Base-by-base conservation (phyloP, 805 yeast genomes). In the Pichia occidentalis region DNA sequence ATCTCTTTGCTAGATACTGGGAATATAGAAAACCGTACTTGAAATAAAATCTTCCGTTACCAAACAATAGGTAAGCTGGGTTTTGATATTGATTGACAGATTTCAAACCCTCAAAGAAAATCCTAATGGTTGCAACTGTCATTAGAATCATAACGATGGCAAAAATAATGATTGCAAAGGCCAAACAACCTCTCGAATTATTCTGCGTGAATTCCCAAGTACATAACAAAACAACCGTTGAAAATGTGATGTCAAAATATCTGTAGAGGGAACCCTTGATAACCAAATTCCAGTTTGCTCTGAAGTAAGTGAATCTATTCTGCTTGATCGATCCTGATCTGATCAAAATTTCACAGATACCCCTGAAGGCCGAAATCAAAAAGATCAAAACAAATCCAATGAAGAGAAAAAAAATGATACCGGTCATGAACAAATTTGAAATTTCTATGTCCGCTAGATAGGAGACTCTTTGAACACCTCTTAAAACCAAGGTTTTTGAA, bases 381-480 rank as follows among this genome's bases (percentile, higher is more conserved):
- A 70, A 75, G 34, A 74, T 66, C 54, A 75, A 68, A 26, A 72
- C 75, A 55, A 73, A 85, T 13, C 74, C 79, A 60, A 76, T 82
- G 60, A 92, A 82, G 13, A 92, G 60, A 56, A 87, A 83, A 59
- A 88, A 85, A 8, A 82, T 80, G 29, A 86, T 75, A 38, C 88
- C 85, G 0, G 98, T 92, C 64, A 88, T 67, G 60, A 87, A 92
- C 41, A 92, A 60, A 54, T 77, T 79, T 18, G 96, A 80, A 48
- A 90, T 71, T 62, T 92, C 98, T 49, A 92, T 88, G 16, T 74
- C 73, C 9, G 95, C 85, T 50, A 80, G 62, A 57, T 67, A 92
- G 0, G 96, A 79, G 6, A 90, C 96, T 64, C 98, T 79, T 60
- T 86, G 85, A 44, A 92, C 80, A 49, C 98, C 98, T 56, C 95